Conservation (phyloP, 352 stramenopile species). For the Phytophthora ohioensis region DNA sequence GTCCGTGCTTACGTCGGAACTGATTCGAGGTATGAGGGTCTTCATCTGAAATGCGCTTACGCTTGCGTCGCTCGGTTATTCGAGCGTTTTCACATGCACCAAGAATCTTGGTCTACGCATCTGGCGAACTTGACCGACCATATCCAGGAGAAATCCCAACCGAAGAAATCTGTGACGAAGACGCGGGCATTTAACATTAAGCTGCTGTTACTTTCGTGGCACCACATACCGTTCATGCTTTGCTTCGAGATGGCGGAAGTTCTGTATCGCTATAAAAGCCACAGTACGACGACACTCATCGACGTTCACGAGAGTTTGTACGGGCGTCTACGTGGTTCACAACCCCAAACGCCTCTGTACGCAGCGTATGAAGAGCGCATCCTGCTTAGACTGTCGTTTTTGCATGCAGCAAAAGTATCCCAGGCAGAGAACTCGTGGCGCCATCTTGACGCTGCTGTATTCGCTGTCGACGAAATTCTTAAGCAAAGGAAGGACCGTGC, state of each 20-base stretch:
- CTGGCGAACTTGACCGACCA: conserved; percentile 20
- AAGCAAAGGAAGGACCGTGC: conserved; percentile 29
- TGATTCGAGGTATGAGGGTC: conserved; percentile 35
- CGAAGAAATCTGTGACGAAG: conserved; percentile 1
- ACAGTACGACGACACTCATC: conserved; percentile 32
- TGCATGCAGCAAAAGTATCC: conserved; percentile 50
- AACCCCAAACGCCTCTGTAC: conserved; percentile 41
- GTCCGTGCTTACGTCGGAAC: conserved; percentile 51
- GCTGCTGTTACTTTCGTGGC: conserved; percentile 60
- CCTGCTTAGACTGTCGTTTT: conserved; percentile 58
- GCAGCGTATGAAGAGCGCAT: conserved; percentile 62
- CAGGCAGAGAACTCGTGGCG: conserved; percentile 15
- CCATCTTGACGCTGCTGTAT: conserved; percentile 36
- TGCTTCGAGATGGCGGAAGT: conserved; percentile 74
- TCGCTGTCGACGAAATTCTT: conserved; percentile 44
- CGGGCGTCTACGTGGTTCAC: conserved; percentile 50
- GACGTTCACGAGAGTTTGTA: conserved; percentile 70
- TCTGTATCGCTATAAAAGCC: conserved; percentile 51
- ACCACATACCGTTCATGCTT: conserved; percentile 64
- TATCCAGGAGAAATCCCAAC: conserved; percentile 5
- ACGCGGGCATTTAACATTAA: conserved; percentile 29
- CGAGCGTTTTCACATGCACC: conserved; percentile 42
- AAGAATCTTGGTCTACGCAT: conserved; percentile 18
- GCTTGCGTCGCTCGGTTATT: conserved; percentile 43
- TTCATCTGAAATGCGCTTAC: conserved; percentile 51